phyloP scores from a whole-genome alignment of 1,139 yeast genomes.

The Yamadazyma songkhlaensis region DNA sequence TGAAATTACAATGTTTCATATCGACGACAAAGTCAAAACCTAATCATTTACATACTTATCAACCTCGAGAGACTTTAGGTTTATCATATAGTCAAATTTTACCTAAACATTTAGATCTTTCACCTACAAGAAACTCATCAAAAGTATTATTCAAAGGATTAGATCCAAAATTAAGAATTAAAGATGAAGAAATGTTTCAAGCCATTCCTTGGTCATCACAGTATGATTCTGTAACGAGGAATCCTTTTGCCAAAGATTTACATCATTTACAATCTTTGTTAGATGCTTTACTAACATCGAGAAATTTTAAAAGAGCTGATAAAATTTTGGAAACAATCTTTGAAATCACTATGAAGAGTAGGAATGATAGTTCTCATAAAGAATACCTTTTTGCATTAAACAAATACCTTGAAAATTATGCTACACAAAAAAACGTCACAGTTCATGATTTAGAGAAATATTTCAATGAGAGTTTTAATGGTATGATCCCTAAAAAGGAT shows the following conservation, averaged over 20 bases:
- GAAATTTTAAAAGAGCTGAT: constrained; percentile 70
- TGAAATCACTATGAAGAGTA: constrained; percentile 28
- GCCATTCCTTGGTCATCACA: constrained; percentile 34
- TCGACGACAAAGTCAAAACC: background rate
- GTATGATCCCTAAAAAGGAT: constrained; percentile 23
- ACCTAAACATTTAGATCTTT: background rate
- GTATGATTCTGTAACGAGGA: constrained; percentile 41
- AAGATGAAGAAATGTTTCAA: constrained; percentile 13
- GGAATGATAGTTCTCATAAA: constrained; percentile 18
- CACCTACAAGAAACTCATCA: constrained; percentile 1
- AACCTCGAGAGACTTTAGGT: constrained; percentile 1
- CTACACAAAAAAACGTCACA: constrained; percentile 26
- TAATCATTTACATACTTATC: constrained; percentile 1
- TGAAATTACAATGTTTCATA: background rate
- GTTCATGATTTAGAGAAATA: constrained; percentile 26
- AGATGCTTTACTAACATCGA: constrained; percentile 74
- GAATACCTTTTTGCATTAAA: constrained; percentile 36
- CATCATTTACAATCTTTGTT: constrained; percentile 71
- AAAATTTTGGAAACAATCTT: constrained; percentile 58
- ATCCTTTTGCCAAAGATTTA: constrained; percentile 55
- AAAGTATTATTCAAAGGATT: constrained; percentile 3
- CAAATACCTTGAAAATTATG: constrained; percentile 35
- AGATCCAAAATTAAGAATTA: constrained; percentile 1
- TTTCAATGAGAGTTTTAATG: constrained; percentile 26
- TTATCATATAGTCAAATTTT: constrained; percentile 5